Conservation (phyloP, 2,329 filamentous ascomycete genomes). For the Sordariomycetes sp. region DNA sequence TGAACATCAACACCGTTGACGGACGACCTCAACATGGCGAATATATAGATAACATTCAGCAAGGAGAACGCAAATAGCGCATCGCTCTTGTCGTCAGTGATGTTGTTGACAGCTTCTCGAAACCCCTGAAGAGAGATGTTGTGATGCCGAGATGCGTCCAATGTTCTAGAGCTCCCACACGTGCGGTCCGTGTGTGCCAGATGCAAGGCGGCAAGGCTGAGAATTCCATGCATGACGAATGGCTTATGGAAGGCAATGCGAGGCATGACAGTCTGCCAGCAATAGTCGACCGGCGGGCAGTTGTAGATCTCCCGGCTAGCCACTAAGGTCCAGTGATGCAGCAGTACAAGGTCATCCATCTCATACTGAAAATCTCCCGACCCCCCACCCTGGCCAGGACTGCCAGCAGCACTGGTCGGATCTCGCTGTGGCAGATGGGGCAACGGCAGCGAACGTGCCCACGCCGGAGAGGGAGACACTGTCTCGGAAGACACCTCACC, state of each 20-base stretch:
- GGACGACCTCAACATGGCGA: conserved; percentile 2
- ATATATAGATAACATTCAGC: conserved; percentile 8
- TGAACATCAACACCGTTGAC: background rate
- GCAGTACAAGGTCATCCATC: conserved; percentile 7
- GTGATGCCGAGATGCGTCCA: conserved; percentile 6
- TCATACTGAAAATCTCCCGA: too few relatives aligned
- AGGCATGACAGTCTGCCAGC: conserved; percentile 7
- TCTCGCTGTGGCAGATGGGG: background rate
- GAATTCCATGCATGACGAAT: conserved; percentile 7
- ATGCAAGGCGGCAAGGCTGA: conserved; percentile 9
- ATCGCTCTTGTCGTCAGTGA: conserved; percentile 6
- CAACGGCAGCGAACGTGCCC: background rate
- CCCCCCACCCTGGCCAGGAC: too few relatives aligned
- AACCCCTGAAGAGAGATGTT: conserved; percentile 5
- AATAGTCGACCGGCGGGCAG: background rate
- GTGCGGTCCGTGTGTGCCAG: conserved; percentile 3
- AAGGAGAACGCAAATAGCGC: conserved; percentile 7
- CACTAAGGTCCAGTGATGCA: conserved; percentile 10
- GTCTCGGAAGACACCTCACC: background rate
- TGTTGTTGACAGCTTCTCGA: conserved; percentile 1
- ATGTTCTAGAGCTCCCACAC: background rate
- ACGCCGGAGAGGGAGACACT: background rate
- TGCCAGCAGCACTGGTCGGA: background rate
- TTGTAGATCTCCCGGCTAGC: conserved; percentile 5
- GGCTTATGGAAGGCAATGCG: conserved; percentile 7